Conservation (phyloP, 2,329 filamentous ascomycete species). For the Xylariaceae sp. region DNA sequence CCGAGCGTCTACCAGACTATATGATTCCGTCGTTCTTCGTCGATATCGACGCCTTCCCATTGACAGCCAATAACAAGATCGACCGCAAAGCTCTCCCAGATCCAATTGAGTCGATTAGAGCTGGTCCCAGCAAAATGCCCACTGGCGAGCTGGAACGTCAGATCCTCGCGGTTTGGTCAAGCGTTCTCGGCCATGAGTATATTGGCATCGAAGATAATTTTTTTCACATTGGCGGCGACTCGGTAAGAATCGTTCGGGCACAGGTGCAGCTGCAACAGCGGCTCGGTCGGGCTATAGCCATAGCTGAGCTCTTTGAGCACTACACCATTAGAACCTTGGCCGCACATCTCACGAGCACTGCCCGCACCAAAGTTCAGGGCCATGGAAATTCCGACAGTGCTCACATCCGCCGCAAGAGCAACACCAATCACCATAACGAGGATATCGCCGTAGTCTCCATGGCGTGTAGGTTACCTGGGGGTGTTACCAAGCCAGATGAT, state of each 20-base stretch:
- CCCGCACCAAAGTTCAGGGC: background rate
- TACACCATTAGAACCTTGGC: constrained; percentile 26
- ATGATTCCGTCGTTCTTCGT: constrained; percentile 74
- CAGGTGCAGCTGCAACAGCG: constrained; percentile 21
- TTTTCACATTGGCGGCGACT: constrained; percentile 27
- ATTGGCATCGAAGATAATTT: constrained; percentile 23
- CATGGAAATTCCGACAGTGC: no score
- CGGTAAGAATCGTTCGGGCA: constrained; percentile 21
- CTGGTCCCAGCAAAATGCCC: constrained; percentile 1
- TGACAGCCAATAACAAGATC: constrained; percentile 82
- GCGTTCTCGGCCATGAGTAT: constrained; percentile 20
- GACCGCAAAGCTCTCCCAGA: constrained; percentile 42
- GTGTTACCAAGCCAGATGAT: constrained; percentile 21
- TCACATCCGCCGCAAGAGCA: background rate
- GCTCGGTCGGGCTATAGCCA: constrained; percentile 14
- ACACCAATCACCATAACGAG: constrained; percentile 3
- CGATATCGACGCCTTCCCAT: constrained; percentile 64
- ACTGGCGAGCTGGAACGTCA: constrained; percentile 17
- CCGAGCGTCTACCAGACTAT: constrained; percentile 64
- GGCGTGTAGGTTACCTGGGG: constrained; percentile 32
- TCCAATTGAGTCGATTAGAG: constrained; percentile 7
- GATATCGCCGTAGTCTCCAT: constrained; percentile 28
- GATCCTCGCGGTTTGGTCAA: constrained; percentile 21
- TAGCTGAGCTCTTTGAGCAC: constrained; percentile 21
- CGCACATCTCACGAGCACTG: constrained; percentile 11